phyloP scores from a whole-genome alignment of 2,329 filamentous ascomycete species.

The Myriosclerotinia scirpicola region DNA sequence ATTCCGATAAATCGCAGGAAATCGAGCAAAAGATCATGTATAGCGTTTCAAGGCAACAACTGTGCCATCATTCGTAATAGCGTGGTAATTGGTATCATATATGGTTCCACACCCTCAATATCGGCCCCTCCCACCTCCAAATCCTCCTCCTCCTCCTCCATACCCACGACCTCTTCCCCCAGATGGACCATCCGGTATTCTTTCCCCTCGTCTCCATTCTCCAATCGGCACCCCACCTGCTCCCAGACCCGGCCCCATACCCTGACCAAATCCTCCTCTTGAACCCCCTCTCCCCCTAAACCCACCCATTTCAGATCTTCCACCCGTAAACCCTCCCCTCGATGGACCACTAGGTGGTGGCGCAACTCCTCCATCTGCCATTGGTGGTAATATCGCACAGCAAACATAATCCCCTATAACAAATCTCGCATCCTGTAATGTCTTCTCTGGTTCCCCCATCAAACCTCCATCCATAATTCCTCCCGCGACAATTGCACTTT shows the following conservation, averaged over 20 bases:
- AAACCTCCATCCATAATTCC: conserved; percentile 42
- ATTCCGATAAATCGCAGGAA: background rate
- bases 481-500: conserved; percentile 39
- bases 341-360: conserved; percentile 53
- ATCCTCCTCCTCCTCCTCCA: conserved; percentile 49
- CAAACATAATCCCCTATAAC: conserved; percentile 87
- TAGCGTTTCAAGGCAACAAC: conserved; percentile 3
- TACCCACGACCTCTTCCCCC: conserved; percentile 47
- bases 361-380: conserved; percentile 71
- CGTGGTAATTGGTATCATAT: conserved; percentile 29
- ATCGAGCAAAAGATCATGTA: background rate
- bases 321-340: conserved; percentile 42
- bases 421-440: conserved; percentile 73
- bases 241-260: conserved; percentile 44
- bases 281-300: conserved; percentile 42
- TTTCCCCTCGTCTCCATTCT: conserved; percentile 68
- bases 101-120: conserved; percentile 13
- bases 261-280: conserved; percentile 45
- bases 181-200: conserved; percentile 53
- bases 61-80: background rate
- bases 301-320: conserved; percentile 41
- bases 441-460: conserved; percentile 66
- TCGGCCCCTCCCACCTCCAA: conserved; percentile 48
- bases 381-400: conserved; percentile 75
- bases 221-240: conserved; percentile 46